These are phyloP conservation scores for Sclerotinia glacialis DNA, from an alignment of 2,329 filamentous ascomycete genomes.

Conservation along the genomic window DNA sequence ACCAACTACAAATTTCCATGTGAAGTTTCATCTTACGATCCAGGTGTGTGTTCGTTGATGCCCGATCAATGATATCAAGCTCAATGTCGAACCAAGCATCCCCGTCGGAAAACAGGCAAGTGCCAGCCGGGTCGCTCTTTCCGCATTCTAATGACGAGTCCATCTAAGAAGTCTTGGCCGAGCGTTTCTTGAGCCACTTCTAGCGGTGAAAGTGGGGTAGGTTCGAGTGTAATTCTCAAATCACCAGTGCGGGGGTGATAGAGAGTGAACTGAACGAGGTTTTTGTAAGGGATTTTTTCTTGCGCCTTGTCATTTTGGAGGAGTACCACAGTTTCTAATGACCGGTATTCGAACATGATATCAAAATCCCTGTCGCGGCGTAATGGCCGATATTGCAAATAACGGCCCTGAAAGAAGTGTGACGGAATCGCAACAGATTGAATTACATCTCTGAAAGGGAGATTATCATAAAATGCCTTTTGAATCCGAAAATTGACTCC, in stretches of 20 bases:
- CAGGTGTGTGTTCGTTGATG: neutral
- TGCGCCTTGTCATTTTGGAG: neutral
- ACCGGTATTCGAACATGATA: rapidly evolving
- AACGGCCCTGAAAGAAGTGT: no score
- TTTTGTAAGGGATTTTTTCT: neutral
- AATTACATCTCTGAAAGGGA: neutral
- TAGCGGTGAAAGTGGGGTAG: neutral
- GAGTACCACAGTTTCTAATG: neutral
- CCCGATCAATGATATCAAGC: neutral
- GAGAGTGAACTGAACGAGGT: neutral
- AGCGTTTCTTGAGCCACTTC: no score
- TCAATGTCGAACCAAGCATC: neutral
- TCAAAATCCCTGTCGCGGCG: no score
- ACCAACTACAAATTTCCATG: neutral
- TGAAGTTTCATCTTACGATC: no score
- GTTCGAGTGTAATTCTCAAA: neutral
- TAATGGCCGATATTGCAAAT: no score
- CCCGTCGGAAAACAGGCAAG: neutral
- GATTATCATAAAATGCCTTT: neutral
- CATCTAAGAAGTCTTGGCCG: rapidly evolving
- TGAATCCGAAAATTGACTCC: no score
- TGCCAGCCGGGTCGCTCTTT: neutral
- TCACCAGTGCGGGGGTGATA: neutral
- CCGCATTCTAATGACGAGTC: neutral
- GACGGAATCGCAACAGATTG: neutral